Conservation (phyloP, 2,329 filamentous ascomycete species). For the Ophiocordyceps camponoti-rufipedis region DNA sequence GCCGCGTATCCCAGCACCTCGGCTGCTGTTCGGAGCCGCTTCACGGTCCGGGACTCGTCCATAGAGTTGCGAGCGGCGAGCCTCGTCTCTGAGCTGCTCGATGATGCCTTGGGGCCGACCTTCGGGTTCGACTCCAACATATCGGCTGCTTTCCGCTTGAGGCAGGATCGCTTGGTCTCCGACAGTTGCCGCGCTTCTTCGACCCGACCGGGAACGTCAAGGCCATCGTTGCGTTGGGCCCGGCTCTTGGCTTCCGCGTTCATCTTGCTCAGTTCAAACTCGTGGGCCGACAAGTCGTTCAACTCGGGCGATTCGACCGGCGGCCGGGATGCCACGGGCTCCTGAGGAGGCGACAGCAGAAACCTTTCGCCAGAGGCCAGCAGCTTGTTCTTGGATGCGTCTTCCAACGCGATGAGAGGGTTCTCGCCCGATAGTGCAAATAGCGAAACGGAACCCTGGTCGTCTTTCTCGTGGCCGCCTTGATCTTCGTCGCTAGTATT, state of each 20-base stretch:
- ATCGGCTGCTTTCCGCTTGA: no score
- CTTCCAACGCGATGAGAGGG: background rate
- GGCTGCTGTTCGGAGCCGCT: background rate
- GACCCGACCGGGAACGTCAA: no score
- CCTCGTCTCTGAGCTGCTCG: background rate
- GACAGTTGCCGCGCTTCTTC: background rate
- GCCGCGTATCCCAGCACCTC: background rate
- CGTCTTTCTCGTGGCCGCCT: background rate
- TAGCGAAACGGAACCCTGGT: background rate
- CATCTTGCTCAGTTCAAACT: slow-evolving; percentile 12
- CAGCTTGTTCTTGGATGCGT: background rate
- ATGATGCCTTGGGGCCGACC: background rate
- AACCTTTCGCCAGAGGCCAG: background rate
- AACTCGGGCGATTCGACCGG: slow-evolving; percentile 1
- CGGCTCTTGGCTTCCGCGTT: background rate
- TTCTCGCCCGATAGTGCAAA: background rate
- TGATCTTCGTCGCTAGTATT: background rate
- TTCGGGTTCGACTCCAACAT: no score
- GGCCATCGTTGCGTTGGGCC: no score
- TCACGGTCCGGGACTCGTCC: background rate
- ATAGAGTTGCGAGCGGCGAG: background rate
- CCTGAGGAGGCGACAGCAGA: background rate
- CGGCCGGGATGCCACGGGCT: background rate
- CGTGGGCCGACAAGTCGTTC: slow-evolving; percentile 13
- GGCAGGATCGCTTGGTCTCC: no score